Conservation (phyloP, 1,284 basidiomycete species). For the Cryptococcus hybrid region DNA sequence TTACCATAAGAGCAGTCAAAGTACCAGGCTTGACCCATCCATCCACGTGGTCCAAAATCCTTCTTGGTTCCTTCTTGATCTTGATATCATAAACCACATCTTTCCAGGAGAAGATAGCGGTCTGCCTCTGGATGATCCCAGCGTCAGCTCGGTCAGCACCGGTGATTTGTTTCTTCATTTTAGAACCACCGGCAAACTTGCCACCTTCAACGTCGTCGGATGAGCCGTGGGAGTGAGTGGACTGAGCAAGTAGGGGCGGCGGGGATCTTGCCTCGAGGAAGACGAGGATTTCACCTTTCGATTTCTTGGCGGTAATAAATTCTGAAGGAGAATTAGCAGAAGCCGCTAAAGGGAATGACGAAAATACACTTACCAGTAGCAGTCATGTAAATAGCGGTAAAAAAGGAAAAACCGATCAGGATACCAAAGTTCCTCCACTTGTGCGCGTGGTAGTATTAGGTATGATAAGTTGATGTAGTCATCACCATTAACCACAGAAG, state of each 20-base stretch:
- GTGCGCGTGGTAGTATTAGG: constrained; percentile 60
- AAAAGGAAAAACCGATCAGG: constrained; percentile 55
- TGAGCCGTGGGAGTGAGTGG: constrained; percentile 1
- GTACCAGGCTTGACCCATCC: constrained; percentile 80
- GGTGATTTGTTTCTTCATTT: constrained; percentile 1
- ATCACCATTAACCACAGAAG: constrained; percentile 50
- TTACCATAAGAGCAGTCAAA: constrained; percentile 59
- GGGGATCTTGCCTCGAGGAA: constrained; percentile 52
- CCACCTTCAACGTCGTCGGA: constrained; percentile 14
- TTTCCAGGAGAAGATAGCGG: constrained; percentile 51
- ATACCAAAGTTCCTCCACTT: constrained; percentile 67
- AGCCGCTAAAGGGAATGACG: not conserved
- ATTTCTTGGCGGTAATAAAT: constrained; percentile 51
- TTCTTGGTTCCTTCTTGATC: constrained; percentile 58
- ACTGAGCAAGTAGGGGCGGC: constrained; percentile 36
- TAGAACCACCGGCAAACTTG: not conserved
- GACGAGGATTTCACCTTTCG: constrained; percentile 55
- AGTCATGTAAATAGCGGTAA: constrained; percentile 51
- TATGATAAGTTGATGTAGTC: constrained; percentile 61
- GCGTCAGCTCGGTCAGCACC: constrained; percentile 14
- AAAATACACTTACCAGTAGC: constrained; percentile 48
- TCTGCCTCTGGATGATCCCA: constrained; percentile 45
- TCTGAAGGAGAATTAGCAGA: constrained; percentile 28
- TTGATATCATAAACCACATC: constrained; percentile 61
- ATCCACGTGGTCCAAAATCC: constrained; percentile 71